Conservation (phyloP, 2,329 filamentous ascomycete genomes). For the Talaromyces sp. region DNA sequence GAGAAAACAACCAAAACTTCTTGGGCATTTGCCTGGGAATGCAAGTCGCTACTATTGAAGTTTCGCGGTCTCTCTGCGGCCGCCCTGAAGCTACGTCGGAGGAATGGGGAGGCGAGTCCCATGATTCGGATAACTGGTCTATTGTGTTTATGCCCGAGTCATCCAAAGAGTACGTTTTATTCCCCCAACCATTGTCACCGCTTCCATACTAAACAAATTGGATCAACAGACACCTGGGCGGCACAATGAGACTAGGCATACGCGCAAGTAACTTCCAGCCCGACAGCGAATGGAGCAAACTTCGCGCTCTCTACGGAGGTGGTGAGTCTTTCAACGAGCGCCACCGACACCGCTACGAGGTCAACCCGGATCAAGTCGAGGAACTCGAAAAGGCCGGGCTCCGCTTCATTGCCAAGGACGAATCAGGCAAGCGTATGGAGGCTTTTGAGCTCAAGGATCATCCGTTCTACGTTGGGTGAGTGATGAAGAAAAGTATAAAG, state of each 20-base stretch:
- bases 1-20: conserved; percentile 74
- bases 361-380: conserved; percentile 74
- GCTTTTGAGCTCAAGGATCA: conserved; percentile 77
- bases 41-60: conserved; percentile 90
- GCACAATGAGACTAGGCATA: conserved; percentile 79
- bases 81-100: conserved; percentile 46
- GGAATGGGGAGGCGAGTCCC: conserved; percentile 5
- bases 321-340: conserved; percentile 58
- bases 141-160: conserved; percentile 89
- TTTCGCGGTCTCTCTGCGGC: conserved; percentile 68
- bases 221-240: conserved; percentile 67
- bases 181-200: not conserved
- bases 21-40: conserved; percentile 88
- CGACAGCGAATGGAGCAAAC: conserved; percentile 70
- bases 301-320: conserved; percentile 67
- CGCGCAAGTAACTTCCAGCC: conserved; percentile 70
- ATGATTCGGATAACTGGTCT: conserved; percentile 29
- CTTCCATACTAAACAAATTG: conserved; percentile 35
- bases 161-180: conserved; percentile 1
- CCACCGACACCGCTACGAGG: conserved; percentile 85
- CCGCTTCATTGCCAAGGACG: conserved; percentile 73
- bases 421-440: conserved; percentile 74
- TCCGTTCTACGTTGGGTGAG: conserved; percentile 67
- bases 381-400: conserved; percentile 64
- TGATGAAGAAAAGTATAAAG: not conserved